Evolutionary conservation across 192 early-diverging fungal species (phyloP).

Genomic region (Coemansia sp.): DNA sequence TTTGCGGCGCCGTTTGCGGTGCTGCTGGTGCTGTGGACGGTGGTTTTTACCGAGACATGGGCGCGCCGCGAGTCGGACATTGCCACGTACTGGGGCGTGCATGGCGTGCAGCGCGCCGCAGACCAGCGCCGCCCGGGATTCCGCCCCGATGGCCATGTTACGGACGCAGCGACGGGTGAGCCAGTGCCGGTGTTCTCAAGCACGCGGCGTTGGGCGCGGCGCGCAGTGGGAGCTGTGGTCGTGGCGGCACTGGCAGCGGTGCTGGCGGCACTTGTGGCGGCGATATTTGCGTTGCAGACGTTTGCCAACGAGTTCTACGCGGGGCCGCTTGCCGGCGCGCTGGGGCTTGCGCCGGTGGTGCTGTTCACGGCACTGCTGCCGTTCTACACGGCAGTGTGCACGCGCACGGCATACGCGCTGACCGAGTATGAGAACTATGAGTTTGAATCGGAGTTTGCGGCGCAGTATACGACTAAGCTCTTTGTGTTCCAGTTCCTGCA

Average conservation of each 20-base stretch:
- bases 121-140: conserved; percentile 67
- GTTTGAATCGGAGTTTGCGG: conserved; percentile 65
- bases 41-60: conserved; percentile 80
- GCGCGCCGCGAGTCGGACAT: conserved; percentile 68
- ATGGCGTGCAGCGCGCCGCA: conserved; percentile 30
- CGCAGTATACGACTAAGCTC: conserved; percentile 73
- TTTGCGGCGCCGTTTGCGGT: conserved; percentile 68
- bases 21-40: conserved; percentile 62
- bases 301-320: conserved; percentile 77
- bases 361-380: conserved; percentile 74
- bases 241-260: conserved; percentile 57
- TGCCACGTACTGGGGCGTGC: conserved; percentile 72
- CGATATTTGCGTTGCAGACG: conserved; percentile 72
- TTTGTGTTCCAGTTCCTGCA: conserved; percentile 84
- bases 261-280: conserved; percentile 58
- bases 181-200: conserved; percentile 64
- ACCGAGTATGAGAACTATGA: conserved; percentile 84
- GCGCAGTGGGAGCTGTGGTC: conserved; percentile 56
- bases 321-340: conserved; percentile 63
- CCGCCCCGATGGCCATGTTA: conserved; percentile 53
- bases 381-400: conserved; percentile 64
- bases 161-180: conserved; percentile 74
- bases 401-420: conserved; percentile 54
- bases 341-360: conserved; percentile 67
- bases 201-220: conserved; percentile 66